Evolutionary conservation across 1,284 basidiomycete genomes (phyloP), one percentile per base, ranked within the genome.

Genomic region (Ceratobasidium sp.): DNA sequence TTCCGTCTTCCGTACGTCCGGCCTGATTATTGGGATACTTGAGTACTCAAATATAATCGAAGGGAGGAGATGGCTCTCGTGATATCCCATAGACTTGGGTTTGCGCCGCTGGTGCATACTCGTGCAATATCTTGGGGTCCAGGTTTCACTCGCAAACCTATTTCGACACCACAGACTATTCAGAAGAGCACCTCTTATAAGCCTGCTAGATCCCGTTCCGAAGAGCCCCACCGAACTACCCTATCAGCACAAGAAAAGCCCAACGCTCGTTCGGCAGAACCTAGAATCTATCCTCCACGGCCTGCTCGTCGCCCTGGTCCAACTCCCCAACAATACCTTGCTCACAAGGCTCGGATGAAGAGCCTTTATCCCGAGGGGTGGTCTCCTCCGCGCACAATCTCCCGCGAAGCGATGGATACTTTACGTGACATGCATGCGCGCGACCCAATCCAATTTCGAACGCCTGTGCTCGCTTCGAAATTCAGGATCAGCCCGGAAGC

Each of bases 401-500:
- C 93, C n/a, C 88, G 92, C 75, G 91, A 94, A 76, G 94, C 94
- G 37, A 98, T 98, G 95, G 91, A 92, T 74, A 90, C 90, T 37
- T 81, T 98, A 76, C 89, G 93, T 46, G 85, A 88, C 64, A 84
- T 98, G 76, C 88, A 96, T 81, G 81, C 83, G 48, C 81, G 89
- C 59, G 90, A 97, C 80, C 91, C 92, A 3, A 84, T 85, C 63
- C 86, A 83, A 41, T 95, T 92, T 83, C 87, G 87, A 31, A 91
- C 90, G 16, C 86, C 89, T 22, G 82, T 90, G 0, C 88, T 98
- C 19, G 89, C 93, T 24, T 86, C 90, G 75, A 88, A 88, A 79
- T 98, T 97, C 83, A 89, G 85, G 79, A 89, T 97, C 80, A 93
- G 90, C 79, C 89, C 92, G 56, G 96, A 98, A 84, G 94, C 93